Evolutionary conservation across 2,329 filamentous ascomycete species (phyloP).

Genomic region (Phialemoniopsis sp.): DNA sequence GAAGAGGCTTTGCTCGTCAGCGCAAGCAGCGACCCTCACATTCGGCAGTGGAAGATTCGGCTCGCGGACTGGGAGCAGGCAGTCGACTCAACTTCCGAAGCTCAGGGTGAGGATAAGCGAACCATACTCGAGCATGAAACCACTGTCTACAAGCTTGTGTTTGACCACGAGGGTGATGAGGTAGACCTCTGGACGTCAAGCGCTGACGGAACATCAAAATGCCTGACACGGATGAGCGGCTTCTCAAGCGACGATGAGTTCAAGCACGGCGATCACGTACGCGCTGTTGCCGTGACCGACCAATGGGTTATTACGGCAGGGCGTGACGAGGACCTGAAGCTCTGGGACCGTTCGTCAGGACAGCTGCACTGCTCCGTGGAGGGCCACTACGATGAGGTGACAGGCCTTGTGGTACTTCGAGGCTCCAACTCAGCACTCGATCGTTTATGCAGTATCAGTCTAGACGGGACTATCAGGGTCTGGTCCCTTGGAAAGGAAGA

Average conservation of each 20-base stretch:
- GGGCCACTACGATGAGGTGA: constrained; percentile 93
- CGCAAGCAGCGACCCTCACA: constrained; percentile 75
- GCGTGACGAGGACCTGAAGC: constrained; percentile 83
- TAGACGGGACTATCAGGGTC: constrained; percentile 81
- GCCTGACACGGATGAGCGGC: constrained; percentile 62
- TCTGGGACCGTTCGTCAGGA: constrained; percentile 77
- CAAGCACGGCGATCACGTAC: constrained; percentile 84
- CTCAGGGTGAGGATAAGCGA: constrained; percentile 29
- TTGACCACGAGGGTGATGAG: constrained; percentile 57
- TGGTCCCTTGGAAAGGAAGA: constrained; percentile 70
- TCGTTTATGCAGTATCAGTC: constrained; percentile 73
- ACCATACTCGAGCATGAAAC: constrained; percentile 81
- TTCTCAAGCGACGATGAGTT: constrained; percentile 71
- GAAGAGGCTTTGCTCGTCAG: constrained; percentile 63
- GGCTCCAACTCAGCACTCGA: constrained; percentile 31
- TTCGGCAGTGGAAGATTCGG: constrained; percentile 71
- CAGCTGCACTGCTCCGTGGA: constrained; percentile 66
- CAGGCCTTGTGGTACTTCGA: constrained; percentile 64
- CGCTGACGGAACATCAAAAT: constrained; percentile 84
- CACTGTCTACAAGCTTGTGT: constrained; percentile 76
- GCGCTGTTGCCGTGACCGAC: constrained; percentile 71
- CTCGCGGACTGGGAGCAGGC: constrained; percentile 50
- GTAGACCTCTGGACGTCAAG: constrained; percentile 89
- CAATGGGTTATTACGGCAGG: constrained; percentile 84
- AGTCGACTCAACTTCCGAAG: constrained; percentile 24